Conservation (phyloP, 495 filamentous ascomycete genomes). For the Thozetella sp. region DNA sequence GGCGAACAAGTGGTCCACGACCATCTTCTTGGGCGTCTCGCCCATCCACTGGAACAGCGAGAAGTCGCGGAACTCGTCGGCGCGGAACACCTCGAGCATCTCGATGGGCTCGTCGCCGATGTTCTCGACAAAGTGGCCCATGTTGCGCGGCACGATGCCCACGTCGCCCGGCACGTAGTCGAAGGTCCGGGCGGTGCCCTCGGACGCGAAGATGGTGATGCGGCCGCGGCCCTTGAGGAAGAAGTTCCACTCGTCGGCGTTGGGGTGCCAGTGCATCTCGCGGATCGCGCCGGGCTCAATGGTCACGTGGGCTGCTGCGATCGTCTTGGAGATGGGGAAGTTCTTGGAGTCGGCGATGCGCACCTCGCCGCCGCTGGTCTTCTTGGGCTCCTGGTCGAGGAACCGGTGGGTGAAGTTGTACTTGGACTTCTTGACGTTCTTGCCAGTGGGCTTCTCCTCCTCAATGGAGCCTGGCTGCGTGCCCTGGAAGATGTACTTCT, state of each 20-base stretch:
- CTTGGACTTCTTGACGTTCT: slow-evolving; percentile 58
- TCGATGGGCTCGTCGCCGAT: slow-evolving; percentile 61
- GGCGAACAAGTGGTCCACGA: slow-evolving; percentile 62
- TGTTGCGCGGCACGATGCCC: slow-evolving; percentile 60
- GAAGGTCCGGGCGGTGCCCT: slow-evolving; percentile 48
- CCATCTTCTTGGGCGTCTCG: slow-evolving; percentile 62
- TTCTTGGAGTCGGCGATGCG: slow-evolving; percentile 68
- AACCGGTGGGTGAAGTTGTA: slow-evolving; percentile 63
- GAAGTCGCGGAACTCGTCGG: slow-evolving; percentile 63
- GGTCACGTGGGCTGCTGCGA: slow-evolving; percentile 62
- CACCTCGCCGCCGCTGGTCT: slow-evolving; percentile 57
- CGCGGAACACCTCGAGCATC: slow-evolving; percentile 60
- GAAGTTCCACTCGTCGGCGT: slow-evolving; percentile 59
- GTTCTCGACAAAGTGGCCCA: slow-evolving; percentile 67
- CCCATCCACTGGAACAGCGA: slow-evolving; percentile 72
- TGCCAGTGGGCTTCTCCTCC: slow-evolving; percentile 42
- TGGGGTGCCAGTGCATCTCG: slow-evolving; percentile 64
- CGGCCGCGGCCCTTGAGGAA: slow-evolving; percentile 52
- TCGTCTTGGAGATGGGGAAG: slow-evolving; percentile 65
- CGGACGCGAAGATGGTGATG: slow-evolving; percentile 51
- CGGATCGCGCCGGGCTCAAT: slow-evolving; percentile 60
- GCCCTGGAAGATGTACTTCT: slow-evolving; percentile 74
- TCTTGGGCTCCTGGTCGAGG: slow-evolving; percentile 56
- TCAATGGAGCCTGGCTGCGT: slow-evolving; percentile 47
- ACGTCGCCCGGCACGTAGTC: slow-evolving; percentile 57